Evolutionary conservation across 805 yeast genomes (phyloP).

Genomic region (Ogataea populi-albae): DNA sequence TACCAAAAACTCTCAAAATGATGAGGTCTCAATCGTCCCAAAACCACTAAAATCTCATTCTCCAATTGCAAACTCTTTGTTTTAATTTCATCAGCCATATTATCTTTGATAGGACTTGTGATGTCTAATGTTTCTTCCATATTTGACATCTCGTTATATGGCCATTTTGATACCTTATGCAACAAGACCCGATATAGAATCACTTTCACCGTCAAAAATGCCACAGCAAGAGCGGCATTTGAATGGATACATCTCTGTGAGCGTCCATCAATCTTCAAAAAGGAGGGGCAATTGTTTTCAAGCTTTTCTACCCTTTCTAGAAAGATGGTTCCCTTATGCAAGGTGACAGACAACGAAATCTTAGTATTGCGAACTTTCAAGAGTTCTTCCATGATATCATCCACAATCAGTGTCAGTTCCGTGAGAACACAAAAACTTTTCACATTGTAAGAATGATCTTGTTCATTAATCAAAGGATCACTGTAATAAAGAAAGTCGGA

Average conservation of each 20-base stretch:
- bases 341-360: conserved; percentile 2
- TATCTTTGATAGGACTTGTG: conserved; percentile 1
- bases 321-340: conserved; percentile 4
- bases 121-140: conserved; percentile 4
- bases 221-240: conserved; percentile 9
- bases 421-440: conserved; percentile 8
- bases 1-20: conserved; percentile 19
- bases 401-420: conserved; percentile 14
- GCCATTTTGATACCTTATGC: conserved; percentile 9
- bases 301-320: conserved; percentile 4
- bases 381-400: conserved; percentile 9
- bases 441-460: conserved; percentile 10
- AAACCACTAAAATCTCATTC: conserved; percentile 4
- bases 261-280: conserved; percentile 8
- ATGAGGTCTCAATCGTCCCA: conserved; percentile 7
- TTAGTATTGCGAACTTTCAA: conserved; percentile 4
- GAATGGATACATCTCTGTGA: conserved; percentile 3
- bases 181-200: conserved; percentile 5
- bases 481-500: conserved; percentile 12
- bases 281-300: conserved; percentile 5
- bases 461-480: conserved; percentile 9
- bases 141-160: conserved; percentile 1
- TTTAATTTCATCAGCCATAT: conserved; percentile 1
- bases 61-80: conserved; percentile 6
- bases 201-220: conserved; percentile 10